Percentiles rank a stretch among this genome's conserved stretches.
Conservation (phyloP, 2,329 filamentous ascomycete genomes). For the Aspergillus ustus region DNA sequence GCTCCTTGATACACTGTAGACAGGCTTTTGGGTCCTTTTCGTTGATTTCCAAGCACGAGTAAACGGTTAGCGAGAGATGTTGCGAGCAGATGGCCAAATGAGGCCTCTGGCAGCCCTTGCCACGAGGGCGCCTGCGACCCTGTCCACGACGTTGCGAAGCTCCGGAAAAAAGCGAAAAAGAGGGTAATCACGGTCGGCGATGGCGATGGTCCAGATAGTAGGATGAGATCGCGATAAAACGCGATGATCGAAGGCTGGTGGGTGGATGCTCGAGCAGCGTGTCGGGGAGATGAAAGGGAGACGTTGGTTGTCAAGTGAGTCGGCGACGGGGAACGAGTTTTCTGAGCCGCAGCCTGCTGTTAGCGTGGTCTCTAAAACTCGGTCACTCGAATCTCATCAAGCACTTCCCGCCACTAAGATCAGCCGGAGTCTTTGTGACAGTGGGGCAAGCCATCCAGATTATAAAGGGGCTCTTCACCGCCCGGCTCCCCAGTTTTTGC, state of each 20-base stretch:
- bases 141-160: constrained; percentile 43
- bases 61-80: constrained; percentile 39
- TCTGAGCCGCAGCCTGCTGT: constrained; percentile 37
- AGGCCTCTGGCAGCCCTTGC: constrained; percentile 54
- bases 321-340: constrained; percentile 46
- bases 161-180: constrained; percentile 35
- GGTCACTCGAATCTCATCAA: constrained; percentile 10
- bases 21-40: constrained; percentile 8
- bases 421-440: too few species aligned
- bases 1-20: constrained; percentile 20
- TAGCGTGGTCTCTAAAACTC: constrained; percentile 31
- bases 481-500: constrained; percentile 24
- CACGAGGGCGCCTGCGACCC: constrained; percentile 52
- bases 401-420: constrained; percentile 13
- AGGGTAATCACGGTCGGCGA: constrained; percentile 30
- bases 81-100: constrained; percentile 46
- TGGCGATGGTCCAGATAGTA: constrained; percentile 31
- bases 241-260: constrained; percentile 44
- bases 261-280: constrained; percentile 36
- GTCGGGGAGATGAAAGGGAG: constrained; percentile 48
- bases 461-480: constrained; percentile 30
- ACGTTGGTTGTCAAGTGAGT: constrained; percentile 46
- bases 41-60: constrained; percentile 17
- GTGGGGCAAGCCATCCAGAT: constrained; percentile 9
- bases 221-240: constrained; percentile 48